These are phyloP conservation scores for Litchi chinensis DNA, from an alignment of 345 rosid genomes.

Conservation along the genomic window DNA sequence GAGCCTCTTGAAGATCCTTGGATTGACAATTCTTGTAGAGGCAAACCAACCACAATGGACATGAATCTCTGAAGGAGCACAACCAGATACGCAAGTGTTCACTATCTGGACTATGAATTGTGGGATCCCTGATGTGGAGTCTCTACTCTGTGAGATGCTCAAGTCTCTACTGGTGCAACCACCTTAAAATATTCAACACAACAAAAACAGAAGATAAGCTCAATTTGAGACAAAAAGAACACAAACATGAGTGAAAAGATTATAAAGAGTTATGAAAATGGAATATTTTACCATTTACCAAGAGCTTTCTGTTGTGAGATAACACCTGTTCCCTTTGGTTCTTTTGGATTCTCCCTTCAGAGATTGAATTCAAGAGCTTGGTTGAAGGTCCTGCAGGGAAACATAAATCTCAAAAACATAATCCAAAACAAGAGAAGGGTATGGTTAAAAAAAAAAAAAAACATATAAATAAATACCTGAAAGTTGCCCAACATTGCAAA, in stretches of 20 bases:
- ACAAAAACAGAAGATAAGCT: not conserved
- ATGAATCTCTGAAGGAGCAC: conserved; percentile 51
- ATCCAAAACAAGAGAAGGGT: not conserved
- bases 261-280: no score
- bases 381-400: conserved; percentile 16
- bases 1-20: conserved; percentile 51
- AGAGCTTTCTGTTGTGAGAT: conserved; percentile 36
- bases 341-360: conserved; percentile 14
- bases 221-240: not conserved
- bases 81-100: conserved; percentile 47
- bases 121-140: conserved; percentile 51
- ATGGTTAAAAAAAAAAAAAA: not conserved
- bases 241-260: not conserved
- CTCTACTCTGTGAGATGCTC: conserved; percentile 59
- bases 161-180: conserved; percentile 44
- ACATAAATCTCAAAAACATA: not conserved
- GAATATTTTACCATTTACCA: conserved; percentile 38
- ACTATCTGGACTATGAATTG: conserved; percentile 56
- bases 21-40: conserved; percentile 52
- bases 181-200: conserved; percentile 18
- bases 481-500: conserved; percentile 22
- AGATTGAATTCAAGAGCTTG: conserved; percentile 13
- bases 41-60: conserved; percentile 66
- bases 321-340: conserved; percentile 4
- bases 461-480: conserved; percentile 9